These are phyloP conservation scores for Solanum bulbocastanum DNA, from an alignment of 257 asterid genomes.

Conservation along the genomic window DNA sequence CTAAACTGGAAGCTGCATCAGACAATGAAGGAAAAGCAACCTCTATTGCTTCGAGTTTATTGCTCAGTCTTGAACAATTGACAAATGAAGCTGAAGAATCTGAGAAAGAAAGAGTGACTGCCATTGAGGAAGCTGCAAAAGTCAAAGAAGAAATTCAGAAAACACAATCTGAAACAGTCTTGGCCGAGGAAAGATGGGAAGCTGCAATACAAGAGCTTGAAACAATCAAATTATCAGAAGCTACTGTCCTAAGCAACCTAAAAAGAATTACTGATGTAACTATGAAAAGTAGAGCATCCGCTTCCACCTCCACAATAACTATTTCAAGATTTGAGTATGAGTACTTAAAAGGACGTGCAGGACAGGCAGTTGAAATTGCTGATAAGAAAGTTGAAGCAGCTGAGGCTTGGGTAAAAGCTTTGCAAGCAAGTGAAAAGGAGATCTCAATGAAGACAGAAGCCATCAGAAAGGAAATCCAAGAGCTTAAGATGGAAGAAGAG, in stretches of 20 bases:
- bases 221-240: slow-evolving; percentile 56
- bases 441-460: slow-evolving; percentile 44
- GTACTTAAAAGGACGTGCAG: slow-evolving; percentile 66
- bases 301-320: slow-evolving; percentile 38
- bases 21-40: slow-evolving; percentile 50
- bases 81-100: slow-evolving; percentile 42
- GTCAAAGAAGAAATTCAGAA: slow-evolving; percentile 41
- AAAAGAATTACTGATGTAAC: slow-evolving; percentile 34
- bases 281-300: slow-evolving; percentile 42
- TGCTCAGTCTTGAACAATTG: slow-evolving; percentile 39
- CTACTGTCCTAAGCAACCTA: slow-evolving; percentile 52
- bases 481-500: slow-evolving; percentile 38
- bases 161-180: slow-evolving; percentile 40
- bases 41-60: slow-evolving; percentile 37
- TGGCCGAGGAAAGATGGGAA: slow-evolving; percentile 48
- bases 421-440: slow-evolving; percentile 73
- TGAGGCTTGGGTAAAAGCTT: slow-evolving; percentile 82
- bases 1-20: slow-evolving; percentile 53
- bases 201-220: slow-evolving; percentile 50
- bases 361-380: slow-evolving; percentile 60
- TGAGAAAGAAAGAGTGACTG: slow-evolving; percentile 26
- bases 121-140: slow-evolving; percentile 36
- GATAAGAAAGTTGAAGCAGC: slow-evolving; percentile 82
- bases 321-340: slow-evolving; percentile 72
- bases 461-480: slow-evolving; percentile 37